phyloP scores from a whole-genome alignment of 2,329 filamentous ascomycete species.

The Dichotomopilus funicola region DNA sequence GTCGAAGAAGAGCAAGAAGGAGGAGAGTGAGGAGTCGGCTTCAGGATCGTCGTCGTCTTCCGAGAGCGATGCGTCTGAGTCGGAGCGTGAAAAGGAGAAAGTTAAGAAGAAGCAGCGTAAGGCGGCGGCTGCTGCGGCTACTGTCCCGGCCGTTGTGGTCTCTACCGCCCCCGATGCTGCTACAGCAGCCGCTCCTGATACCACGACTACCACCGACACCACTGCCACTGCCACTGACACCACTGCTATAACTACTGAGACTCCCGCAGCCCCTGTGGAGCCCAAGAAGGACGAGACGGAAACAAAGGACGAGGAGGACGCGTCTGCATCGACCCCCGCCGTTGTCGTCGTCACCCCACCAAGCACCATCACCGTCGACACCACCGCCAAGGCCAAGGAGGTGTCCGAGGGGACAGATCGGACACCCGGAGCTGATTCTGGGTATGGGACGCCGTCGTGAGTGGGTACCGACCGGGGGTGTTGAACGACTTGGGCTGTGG shows the following conservation, averaged over 20 bases:
- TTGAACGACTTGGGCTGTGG: background rate
- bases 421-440: slow-evolving; percentile 21
- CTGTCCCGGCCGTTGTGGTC: background rate
- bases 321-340: background rate
- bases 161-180: background rate
- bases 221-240: background rate
- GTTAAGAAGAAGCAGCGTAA: slow-evolving; percentile 9
- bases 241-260: background rate
- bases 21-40: slow-evolving; percentile 5
- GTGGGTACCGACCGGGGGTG: background rate
- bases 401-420: slow-evolving; percentile 6
- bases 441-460: slow-evolving; percentile 24
- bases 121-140: background rate
- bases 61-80: slow-evolving; percentile 9
- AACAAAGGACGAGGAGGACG: background rate
- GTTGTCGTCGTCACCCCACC: slow-evolving; percentile 1
- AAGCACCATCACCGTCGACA: slow-evolving; percentile 14
- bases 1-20: slow-evolving; percentile 18
- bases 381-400: slow-evolving; percentile 16
- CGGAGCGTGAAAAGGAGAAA: slow-evolving; percentile 7
- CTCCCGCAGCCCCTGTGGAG: slow-evolving; percentile 2
- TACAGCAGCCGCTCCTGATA: background rate
- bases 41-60: slow-evolving; percentile 5
- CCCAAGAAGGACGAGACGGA: background rate
- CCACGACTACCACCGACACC: background rate